phyloP scores from a whole-genome alignment of 1,284 basidiomycete species.

The Baeospora myosura region DNA sequence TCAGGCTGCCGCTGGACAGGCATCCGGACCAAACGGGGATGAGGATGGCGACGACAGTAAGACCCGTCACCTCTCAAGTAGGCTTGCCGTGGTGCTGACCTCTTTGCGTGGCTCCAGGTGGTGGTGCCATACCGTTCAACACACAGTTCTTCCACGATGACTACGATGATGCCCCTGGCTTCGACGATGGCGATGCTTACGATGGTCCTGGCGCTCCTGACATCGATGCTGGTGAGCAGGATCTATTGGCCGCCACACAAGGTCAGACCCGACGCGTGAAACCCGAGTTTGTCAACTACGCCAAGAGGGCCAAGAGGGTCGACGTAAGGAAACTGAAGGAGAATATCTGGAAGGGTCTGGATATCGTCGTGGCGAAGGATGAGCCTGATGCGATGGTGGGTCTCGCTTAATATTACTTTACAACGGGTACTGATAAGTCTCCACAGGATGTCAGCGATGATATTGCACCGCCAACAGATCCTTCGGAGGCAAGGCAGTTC shows the following conservation, averaged over 20 bases:
- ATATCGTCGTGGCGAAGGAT: slow-evolving; percentile 51
- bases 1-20: slow-evolving; percentile 78
- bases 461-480: slow-evolving; percentile 45
- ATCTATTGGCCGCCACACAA: slow-evolving; percentile 77
- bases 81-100: background rate
- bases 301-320: slow-evolving; percentile 93
- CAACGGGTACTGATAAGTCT: slow-evolving; percentile 1
- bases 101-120: slow-evolving; percentile 31
- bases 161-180: slow-evolving; percentile 77
- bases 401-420: slow-evolving; percentile 4
- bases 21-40: slow-evolving; percentile 45
- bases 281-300: slow-evolving; percentile 91
- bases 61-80: slow-evolving; percentile 15
- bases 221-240: slow-evolving; percentile 70
- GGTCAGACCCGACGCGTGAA: slow-evolving; percentile 73
- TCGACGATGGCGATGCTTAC: slow-evolving; percentile 60
- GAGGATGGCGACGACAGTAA: slow-evolving; percentile 61
- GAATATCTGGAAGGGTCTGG: slow-evolving; percentile 92
- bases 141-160: slow-evolving; percentile 98
- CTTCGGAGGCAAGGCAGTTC: slow-evolving; percentile 69
- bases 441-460: slow-evolving; percentile 44
- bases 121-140: slow-evolving; percentile 71
- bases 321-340: slow-evolving; percentile 97
- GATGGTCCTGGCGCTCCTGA: slow-evolving; percentile 34
- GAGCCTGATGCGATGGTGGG: slow-evolving; percentile 53